Conservation (phyloP, 129 eudicot genomes). For the Flaveria bidentis region DNA sequence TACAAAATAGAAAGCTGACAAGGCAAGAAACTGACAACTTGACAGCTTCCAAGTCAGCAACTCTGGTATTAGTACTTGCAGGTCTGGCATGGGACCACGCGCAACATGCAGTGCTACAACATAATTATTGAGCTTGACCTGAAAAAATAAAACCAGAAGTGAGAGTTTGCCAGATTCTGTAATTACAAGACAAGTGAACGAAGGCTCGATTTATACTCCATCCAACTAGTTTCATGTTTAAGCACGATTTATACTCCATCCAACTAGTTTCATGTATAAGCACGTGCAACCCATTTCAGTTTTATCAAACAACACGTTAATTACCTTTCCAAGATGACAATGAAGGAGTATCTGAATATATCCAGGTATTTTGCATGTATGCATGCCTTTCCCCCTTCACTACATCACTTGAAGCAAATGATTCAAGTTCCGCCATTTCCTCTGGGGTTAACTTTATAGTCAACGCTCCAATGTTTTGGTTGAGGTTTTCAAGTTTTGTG, state of each 20-base stretch:
- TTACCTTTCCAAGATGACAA: constrained; percentile 49
- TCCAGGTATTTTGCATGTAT: constrained; percentile 33
- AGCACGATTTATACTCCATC: too few relatives aligned
- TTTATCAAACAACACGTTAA: neutral
- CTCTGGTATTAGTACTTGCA: neutral
- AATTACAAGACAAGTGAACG: neutral
- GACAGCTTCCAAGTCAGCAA: too few relatives aligned
- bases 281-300: neutral
- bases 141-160: neutral
- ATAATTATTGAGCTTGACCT: neutral
- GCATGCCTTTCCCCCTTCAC: constrained; percentile 54
- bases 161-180: neutral
- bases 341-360: constrained; percentile 51
- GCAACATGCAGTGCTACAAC: neutral
- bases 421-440: constrained; percentile 49
- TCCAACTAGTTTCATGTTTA: too few relatives aligned
- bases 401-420: constrained; percentile 35
- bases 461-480: constrained; percentile 56
- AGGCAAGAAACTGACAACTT: neutral
- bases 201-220: too few relatives aligned
- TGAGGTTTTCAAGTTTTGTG: constrained; percentile 53
- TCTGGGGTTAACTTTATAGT: constrained; percentile 47
- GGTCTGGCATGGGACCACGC: neutral
- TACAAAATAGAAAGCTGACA: neutral
- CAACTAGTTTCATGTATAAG: too few relatives aligned